phyloP scores from a whole-genome alignment of 495 filamentous ascomycete species.

The Lasiosphaeria miniovina region DNA sequence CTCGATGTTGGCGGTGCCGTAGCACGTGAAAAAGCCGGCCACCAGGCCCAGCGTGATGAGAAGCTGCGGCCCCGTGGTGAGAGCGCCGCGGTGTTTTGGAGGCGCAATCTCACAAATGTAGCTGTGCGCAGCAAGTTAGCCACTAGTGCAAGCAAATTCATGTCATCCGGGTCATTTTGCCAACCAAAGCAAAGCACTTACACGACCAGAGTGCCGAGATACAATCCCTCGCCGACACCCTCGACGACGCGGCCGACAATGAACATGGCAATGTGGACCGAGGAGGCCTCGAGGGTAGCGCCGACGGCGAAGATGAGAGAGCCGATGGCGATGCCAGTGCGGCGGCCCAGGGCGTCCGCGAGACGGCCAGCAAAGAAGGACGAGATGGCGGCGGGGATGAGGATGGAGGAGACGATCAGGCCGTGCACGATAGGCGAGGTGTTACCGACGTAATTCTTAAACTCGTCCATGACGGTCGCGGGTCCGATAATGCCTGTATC shows the following conservation, averaged over 20 bases:
- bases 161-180: neutral
- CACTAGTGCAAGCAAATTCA: neutral
- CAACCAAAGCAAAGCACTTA: conserved; percentile 45
- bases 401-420: conserved; percentile 63
- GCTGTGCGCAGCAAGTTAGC: neutral
- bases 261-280: conserved; percentile 54
- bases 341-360: conserved; percentile 56
- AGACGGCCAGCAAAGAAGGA: conserved; percentile 62
- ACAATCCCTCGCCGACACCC: conserved; percentile 61
- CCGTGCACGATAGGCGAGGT: conserved; percentile 59
- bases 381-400: conserved; percentile 60
- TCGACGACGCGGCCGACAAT: conserved; percentile 54
- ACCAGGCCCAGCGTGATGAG: conserved; percentile 52
- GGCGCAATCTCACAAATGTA: conserved; percentile 59
- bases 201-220: conserved; percentile 46
- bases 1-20: conserved; percentile 51
- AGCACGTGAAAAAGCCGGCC: conserved; percentile 60
- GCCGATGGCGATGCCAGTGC: conserved; percentile 52
- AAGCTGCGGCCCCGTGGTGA: conserved; percentile 58
- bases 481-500: conserved; percentile 67
- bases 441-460: conserved; percentile 48
- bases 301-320: conserved; percentile 53
- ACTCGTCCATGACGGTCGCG: conserved; percentile 60
- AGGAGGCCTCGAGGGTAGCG: conserved; percentile 46
- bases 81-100: conserved; percentile 45